Base-by-base conservation (phyloP, 192 early-diverging fungal species). In the Radiomyces spectabilis region DNA sequence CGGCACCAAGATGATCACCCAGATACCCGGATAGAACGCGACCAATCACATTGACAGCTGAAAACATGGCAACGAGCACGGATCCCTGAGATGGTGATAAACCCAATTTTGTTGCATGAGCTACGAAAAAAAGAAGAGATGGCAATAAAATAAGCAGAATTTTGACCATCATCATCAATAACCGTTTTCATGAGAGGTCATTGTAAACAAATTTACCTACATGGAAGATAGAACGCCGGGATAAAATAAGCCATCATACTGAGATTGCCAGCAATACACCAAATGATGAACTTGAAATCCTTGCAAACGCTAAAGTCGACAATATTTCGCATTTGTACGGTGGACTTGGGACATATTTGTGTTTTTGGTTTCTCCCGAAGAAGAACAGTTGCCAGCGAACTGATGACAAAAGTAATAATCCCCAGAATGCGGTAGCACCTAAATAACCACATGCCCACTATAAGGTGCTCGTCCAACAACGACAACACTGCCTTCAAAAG, bases 381-480 rank as follows among this genome's bases (percentile, higher is more conserved):
- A 16, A 57, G 44, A 15, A 57, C n/a, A 12, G 55, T 46, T 1
- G 55, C 30, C 27, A 57, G 41, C 59, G 21, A 63, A 50, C 32
- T 47, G 25, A 57, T 19, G 30, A 74, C 55, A 2, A 77, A 55
- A 10, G 74, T 74, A 12, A 74, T 75, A 25, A 85, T 61, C 0
- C 85, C 74, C 12, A 90, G 65, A 15, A 76, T 73, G 4, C 55
- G 43, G n/a, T 47, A 57, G 21, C 55, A 57, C 46, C 46, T 48
- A 2, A n/a, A n/a, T n/a, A n/a, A n/a, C n/a, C n/a, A n/a, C n/a
- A n/a, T n/a, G n/a, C n/a, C n/a, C n/a, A n/a, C n/a, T n/a, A n/a
- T n/a, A n/a, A n/a, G n/a, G n/a, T n/a, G n/a, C n/a, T n/a, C n/a
- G n/a, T n/a, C n/a, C n/a, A n/a, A n/a, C n/a, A n/a, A n/a, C n/a